Conservation (phyloP, 345 rosid genomes). For the Camelina laxa region DNA sequence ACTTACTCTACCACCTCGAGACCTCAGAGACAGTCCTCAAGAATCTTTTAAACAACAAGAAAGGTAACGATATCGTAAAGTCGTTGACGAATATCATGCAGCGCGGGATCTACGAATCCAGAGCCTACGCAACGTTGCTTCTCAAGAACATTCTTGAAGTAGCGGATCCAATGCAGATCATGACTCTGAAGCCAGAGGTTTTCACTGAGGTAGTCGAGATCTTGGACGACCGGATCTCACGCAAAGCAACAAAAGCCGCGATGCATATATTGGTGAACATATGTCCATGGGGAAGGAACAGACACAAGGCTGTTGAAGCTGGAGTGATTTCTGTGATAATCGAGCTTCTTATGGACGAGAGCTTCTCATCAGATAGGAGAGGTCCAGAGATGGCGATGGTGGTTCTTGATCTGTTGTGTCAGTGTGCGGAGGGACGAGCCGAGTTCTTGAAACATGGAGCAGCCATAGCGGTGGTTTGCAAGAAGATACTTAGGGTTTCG, state of each 20-base stretch:
- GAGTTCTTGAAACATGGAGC: slow-evolving; percentile 66
- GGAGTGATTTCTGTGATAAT: slow-evolving; percentile 57
- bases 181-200: slow-evolving; percentile 45
- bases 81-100: slow-evolving; percentile 63
- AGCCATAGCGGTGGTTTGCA: slow-evolving; percentile 72
- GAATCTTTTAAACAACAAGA: slow-evolving; percentile 52
- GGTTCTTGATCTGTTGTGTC: slow-evolving; percentile 62
- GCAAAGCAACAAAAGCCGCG: slow-evolving; percentile 64
- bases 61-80: slow-evolving; percentile 49
- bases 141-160: slow-evolving; percentile 51
- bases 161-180: slow-evolving; percentile 63
- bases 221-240: slow-evolving; percentile 59
- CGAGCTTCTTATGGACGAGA: slow-evolving; percentile 70
- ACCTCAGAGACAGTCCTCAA: slow-evolving; percentile 66
- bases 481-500: slow-evolving; percentile 80
- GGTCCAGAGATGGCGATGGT: slow-evolving; percentile 55
- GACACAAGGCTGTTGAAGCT: slow-evolving; percentile 66
- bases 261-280: slow-evolving; percentile 53
- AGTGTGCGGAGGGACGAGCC: slow-evolving; percentile 81
- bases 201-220: slow-evolving; percentile 59
- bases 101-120: slow-evolving; percentile 50
- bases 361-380: slow-evolving; percentile 52
- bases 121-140: slow-evolving; percentile 49
- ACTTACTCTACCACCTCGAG: slow-evolving; percentile 63
- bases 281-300: slow-evolving; percentile 76